phyloP scores from a whole-genome alignment of 306 rosid species.

The Castanea sativa region DNA sequence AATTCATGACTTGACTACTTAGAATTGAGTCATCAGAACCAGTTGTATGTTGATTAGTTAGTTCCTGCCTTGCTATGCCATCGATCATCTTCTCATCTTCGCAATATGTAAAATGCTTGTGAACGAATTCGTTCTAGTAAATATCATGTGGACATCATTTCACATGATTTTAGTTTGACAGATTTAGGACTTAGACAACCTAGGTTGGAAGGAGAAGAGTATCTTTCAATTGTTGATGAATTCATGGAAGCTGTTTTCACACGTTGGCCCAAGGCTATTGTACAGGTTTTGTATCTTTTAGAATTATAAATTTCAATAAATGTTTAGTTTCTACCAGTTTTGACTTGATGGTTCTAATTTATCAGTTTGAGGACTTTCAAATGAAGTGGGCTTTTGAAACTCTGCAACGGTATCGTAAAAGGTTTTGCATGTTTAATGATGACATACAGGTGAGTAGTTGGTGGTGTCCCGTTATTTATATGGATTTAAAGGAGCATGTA shows the following conservation, averaged over 20 bases:
- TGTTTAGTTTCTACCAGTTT: slow-evolving; percentile 19
- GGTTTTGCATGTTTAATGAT: slow-evolving; percentile 97
- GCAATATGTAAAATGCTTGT: slow-evolving; percentile 9
- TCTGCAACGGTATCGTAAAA: slow-evolving; percentile 83
- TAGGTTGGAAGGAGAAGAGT: slow-evolving; percentile 98
- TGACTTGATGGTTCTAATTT: slow-evolving; percentile 29
- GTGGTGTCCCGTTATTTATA: slow-evolving; percentile 10
- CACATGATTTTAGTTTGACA: slow-evolving; percentile 54
- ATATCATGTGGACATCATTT: slow-evolving; percentile 31
- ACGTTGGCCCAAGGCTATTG: slow-evolving; percentile 99
- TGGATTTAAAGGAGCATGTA: slow-evolving; percentile 10
- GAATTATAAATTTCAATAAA: slow-evolving; percentile 15
- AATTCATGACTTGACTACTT: not conserved
- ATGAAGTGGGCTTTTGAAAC: slow-evolving; percentile 99
- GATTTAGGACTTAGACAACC: slow-evolving; percentile 98
- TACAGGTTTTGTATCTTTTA: slow-evolving; percentile 55
- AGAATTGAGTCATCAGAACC: not conserved
- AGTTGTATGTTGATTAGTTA: not conserved
- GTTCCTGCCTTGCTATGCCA: slow-evolving; percentile 2
- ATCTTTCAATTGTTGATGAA: slow-evolving; percentile 88
- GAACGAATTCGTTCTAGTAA: slow-evolving; percentile 7
- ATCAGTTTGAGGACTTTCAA: slow-evolving; percentile 99
- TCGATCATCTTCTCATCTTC: slow-evolving; percentile 5
- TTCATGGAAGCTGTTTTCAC: slow-evolving; percentile 93
- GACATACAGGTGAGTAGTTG: slow-evolving; percentile 83